Evolutionary conservation across 495 filamentous ascomycete species (phyloP), one percentile per base, ranked within the genome.

Genomic region (Aspergillus conjunctus): DNA sequence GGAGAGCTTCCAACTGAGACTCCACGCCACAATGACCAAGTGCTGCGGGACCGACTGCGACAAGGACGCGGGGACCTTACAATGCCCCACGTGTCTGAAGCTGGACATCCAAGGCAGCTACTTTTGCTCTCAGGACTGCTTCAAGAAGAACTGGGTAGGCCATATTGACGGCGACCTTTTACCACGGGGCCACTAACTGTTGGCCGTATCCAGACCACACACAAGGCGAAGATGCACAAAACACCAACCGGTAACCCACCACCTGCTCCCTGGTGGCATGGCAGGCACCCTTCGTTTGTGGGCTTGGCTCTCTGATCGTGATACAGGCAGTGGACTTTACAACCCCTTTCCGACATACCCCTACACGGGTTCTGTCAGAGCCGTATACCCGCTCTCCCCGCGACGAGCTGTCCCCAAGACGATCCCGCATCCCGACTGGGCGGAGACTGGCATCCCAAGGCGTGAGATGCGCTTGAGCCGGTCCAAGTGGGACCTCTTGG

Each of bases 91-190:
- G 46, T 98, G 94, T 67, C 79, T 97, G 59, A 96, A 93, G 72
- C 71, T 90, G 49, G 92, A 89, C 49, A 93, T 89, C 22, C 26
- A 31, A 68, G 91, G 93, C 70, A 94, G 91, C 77, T 96, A 84
- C 74, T 98, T 98, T 79, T 98, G 94, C 79, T 92, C 91, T 7
- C 94, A 98, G 71, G 94, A 98, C 67, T 98, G 94, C 81, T 98
- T 98, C 79, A 98, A 97, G 81, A 86, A 85, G 71, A 97, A 91
- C 78, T 98, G 94, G 94, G 93, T 97, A 83, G 68, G 88, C n/a
- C n/a, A n/a, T n/a, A n/a, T 58, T 62, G 59, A 66, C 64, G 46
- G 45, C 54, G 20, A 54, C 3, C 53, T 54, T 39, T 58, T n/a
- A 12, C 53, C 18, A 14, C 14, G 11, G 8, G 34, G 31, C 7